Percentiles rank a stretch among this genome's conserved stretches.
Evolutionary conservation across 2,329 filamentous ascomycete species (phyloP).

Genomic region (Tolypocladium cylindrosporum): DNA sequence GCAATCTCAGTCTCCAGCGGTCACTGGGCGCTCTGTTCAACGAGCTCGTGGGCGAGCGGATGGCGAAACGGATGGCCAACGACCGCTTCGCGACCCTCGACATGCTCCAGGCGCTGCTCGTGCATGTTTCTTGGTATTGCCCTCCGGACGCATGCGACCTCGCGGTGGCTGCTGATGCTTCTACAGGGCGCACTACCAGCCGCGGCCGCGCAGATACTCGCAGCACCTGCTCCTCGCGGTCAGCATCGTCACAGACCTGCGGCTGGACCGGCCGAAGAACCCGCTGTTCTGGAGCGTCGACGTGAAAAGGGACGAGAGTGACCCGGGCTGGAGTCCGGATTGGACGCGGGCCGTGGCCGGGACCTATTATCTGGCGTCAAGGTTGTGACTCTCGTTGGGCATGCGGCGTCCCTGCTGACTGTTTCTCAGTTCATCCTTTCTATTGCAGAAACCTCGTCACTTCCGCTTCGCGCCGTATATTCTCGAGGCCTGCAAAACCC

Average conservation of each 20-base stretch:
- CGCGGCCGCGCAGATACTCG: not conserved
- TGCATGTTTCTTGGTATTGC: not conserved
- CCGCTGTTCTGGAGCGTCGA: not conserved
- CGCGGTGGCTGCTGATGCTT: not conserved
- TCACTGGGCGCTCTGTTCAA: not conserved
- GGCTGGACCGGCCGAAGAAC: not conserved
- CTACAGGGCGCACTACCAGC: not conserved
- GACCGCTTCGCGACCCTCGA: not conserved
- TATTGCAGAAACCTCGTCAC: not conserved
- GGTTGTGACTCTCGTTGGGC: not conserved
- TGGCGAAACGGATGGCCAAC: not conserved
- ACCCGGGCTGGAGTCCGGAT: not conserved
- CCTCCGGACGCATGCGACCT: too few species aligned
- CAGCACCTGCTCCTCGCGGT: not conserved
- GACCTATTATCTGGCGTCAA: not conserved
- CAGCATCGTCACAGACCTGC: not conserved
- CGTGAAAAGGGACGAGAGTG: not conserved
- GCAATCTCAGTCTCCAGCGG: not conserved
- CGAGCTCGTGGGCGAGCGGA: not conserved
- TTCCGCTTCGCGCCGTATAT: not conserved
- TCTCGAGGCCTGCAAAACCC: not conserved
- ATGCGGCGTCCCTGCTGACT: not conserved
- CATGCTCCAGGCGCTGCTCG: not conserved
- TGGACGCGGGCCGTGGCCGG: not conserved
- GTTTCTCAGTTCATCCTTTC: not conserved